Conservation (phyloP, 2,329 filamentous ascomycete species). For the Aspergillus pseudoglaucus region DNA sequence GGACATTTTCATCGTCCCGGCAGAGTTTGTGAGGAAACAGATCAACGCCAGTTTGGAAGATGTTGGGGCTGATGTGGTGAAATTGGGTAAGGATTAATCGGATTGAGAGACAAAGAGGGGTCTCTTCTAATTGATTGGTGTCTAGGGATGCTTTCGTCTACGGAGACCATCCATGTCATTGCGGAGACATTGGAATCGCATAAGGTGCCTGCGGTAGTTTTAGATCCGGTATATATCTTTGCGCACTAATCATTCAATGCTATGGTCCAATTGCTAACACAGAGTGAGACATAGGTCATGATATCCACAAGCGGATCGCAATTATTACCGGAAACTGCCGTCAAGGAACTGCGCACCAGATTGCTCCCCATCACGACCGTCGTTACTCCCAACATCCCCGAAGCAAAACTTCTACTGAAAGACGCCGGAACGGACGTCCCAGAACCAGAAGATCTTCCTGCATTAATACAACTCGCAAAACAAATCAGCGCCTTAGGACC, state of each 20-base stretch:
- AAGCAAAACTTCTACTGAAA: constrained; percentile 40
- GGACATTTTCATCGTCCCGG: constrained; percentile 71
- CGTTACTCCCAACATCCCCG: constrained; percentile 45
- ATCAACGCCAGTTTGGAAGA: constrained; percentile 80
- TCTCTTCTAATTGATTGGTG: constrained; percentile 1
- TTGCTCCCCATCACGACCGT: constrained; percentile 41
- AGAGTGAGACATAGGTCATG: constrained; percentile 63
- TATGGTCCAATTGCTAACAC: constrained; percentile 4
- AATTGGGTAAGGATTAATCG: constrained; percentile 60
- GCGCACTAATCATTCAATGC: neutral
- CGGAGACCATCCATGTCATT: constrained; percentile 62
- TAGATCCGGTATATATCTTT: constrained; percentile 63
- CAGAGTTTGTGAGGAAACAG: constrained; percentile 73
- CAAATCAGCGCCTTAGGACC: constrained; percentile 63
- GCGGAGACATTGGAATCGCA: constrained; percentile 57
- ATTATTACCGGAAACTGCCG: constrained; percentile 39
- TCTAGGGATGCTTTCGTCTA: constrained; percentile 74
- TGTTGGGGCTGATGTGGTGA: constrained; percentile 81
- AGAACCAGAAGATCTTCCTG: constrained; percentile 53
- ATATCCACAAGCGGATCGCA: constrained; percentile 50
- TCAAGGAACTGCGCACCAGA: constrained; percentile 32
- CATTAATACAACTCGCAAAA: constrained; percentile 63
- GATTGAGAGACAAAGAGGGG: neutral
- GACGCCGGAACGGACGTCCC: constrained; percentile 31
- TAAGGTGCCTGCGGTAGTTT: constrained; percentile 53